Base-by-base conservation (phyloP, 345 rosid species). In the Populus nigra region DNA sequence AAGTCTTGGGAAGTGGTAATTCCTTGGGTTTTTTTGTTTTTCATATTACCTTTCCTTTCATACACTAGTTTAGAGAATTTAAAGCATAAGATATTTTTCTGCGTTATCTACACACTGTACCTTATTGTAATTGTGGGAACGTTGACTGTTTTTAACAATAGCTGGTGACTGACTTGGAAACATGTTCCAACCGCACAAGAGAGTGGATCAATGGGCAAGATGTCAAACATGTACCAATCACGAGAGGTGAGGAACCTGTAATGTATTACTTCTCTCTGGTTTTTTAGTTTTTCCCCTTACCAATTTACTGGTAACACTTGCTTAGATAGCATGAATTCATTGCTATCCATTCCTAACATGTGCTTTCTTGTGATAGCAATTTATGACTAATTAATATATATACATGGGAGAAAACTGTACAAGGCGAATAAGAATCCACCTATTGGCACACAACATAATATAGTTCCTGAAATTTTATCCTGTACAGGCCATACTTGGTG, bases 1-100 rank as follows among this genome's bases (percentile, higher is more conserved):
- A 88, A 77, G 79, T 91, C 97, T 82, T 93, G 96, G 94, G 87
- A 85, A 79, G 85, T 65, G 90, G 99, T 96, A 86, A 81, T 78
- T 68, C 23, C 65, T 16, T 20, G 45, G 16, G 76, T 75, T 77
- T 45, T 72, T 16, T 31, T 68, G 73, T 76, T 39, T 31, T 68
- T 13, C 41, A 7, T 13, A 23, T 39, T 25, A 12, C 29, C 50
- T 45, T 61, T 25, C 45, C 57, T 50, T 69, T 22, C 71, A 4
- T 73, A 39, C 31, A 23, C 38, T 76, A 18, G 59, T 36, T 38
- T 13, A 13, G 25, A 29, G 17, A 17, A 39, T 35, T 18, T 25
- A 69, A 27, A 18, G 20, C 35, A 18, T 74, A 15, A 38, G 25
- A 4, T 76, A 0, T 75, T 31, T 61, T 39, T 73, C 73, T 55